phyloP scores from a whole-genome alignment of 345 rosid genomes.

The Salix arbutifolia region DNA sequence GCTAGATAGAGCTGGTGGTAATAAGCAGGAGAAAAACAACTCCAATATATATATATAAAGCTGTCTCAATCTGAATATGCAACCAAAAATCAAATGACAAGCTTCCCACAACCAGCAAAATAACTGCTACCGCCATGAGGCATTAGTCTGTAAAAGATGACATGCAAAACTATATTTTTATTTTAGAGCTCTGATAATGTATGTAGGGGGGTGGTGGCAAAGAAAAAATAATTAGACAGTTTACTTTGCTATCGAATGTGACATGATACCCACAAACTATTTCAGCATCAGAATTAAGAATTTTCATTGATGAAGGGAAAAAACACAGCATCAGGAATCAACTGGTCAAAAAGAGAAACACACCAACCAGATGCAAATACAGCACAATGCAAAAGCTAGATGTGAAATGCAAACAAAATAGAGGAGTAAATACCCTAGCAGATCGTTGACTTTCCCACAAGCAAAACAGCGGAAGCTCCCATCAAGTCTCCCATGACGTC shows the following conservation, averaged over 20 bases:
- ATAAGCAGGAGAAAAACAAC: not conserved
- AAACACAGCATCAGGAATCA: not conserved
- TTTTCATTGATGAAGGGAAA: not conserved
- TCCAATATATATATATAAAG: not conserved
- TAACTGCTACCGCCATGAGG: not conserved
- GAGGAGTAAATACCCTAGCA: slow-evolving; percentile 59
- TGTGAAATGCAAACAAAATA: not conserved
- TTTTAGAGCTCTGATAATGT: not conserved
- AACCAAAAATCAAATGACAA: too few relatives aligned
- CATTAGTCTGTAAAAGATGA: not conserved
- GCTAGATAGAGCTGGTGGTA: not conserved
- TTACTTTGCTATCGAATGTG: not conserved
- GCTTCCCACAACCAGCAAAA: too few relatives aligned
- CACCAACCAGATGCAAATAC: not conserved
- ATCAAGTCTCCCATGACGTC: slow-evolving; percentile 44
- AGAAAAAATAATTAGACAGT: too few relatives aligned
- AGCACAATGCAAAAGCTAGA: not conserved
- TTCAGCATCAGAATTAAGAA: not conserved
- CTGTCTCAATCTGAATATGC: too few relatives aligned
- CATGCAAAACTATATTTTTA: not conserved
- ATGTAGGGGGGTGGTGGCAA: not conserved
- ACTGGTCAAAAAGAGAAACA: not conserved
- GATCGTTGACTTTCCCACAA: slow-evolving; percentile 77
- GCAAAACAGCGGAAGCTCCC: slow-evolving; percentile 68
- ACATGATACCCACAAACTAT: not conserved